Evolutionary conservation across 2,329 filamentous ascomycete species (phyloP).

Genomic region (Hypomyces perniciosus): DNA sequence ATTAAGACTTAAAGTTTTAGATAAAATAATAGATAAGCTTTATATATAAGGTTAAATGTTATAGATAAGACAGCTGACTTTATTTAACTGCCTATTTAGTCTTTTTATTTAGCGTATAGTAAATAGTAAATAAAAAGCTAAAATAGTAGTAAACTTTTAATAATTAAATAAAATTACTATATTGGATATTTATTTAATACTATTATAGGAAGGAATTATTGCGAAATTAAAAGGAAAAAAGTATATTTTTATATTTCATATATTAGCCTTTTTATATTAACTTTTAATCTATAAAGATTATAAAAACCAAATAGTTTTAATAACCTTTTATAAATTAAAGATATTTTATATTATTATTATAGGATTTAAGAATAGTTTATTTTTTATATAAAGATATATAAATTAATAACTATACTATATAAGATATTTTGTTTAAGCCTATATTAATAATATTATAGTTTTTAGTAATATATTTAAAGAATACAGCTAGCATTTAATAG

Average conservation of each 20-base stretch:
- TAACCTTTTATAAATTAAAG: too few relatives aligned
- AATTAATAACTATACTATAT: background rate
- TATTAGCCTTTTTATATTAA: too few relatives aligned
- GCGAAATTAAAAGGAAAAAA: background rate
- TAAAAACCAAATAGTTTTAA: too few relatives aligned
- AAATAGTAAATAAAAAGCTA: background rate
- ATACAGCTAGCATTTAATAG: background rate
- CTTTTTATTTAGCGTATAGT: background rate
- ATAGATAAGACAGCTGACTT: background rate
- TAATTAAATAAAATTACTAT: background rate
- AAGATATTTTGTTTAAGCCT: background rate
- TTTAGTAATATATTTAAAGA: background rate
- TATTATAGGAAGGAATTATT: background rate
- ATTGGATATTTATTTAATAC: background rate
- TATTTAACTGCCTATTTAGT: background rate
- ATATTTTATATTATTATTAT: background rate
- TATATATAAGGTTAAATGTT: too few relatives aligned
- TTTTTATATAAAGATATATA: background rate
- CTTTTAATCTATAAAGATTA: too few relatives aligned
- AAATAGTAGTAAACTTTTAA: background rate
- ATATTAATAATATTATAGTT: background rate
- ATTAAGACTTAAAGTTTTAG: too few relatives aligned
- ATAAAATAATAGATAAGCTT: too few relatives aligned
- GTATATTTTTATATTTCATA: too few relatives aligned
- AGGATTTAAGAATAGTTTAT: background rate